These are phyloP conservation scores for Monosporozyma aquatica DNA, from an alignment of 805 yeast species.

Conservation along the genomic window DNA sequence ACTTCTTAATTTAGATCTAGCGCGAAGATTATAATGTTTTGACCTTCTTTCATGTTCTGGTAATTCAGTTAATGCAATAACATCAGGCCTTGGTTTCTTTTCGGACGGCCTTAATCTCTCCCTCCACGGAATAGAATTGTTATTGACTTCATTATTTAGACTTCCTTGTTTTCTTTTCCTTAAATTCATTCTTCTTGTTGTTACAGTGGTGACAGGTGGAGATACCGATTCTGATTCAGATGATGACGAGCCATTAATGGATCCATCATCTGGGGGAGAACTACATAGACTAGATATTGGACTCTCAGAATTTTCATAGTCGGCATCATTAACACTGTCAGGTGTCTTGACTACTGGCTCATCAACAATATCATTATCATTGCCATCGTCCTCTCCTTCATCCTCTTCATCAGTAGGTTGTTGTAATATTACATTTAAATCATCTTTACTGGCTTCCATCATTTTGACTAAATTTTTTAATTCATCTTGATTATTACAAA, in stretches of 20 bases:
- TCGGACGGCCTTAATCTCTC: constrained; percentile 21
- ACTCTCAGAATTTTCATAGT: constrained; percentile 1
- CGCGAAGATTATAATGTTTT: constrained; percentile 26
- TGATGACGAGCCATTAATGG: not conserved
- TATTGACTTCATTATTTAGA: constrained; percentile 1
- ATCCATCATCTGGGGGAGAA: not conserved
- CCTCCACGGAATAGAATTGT: constrained; percentile 1
- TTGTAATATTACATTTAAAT: constrained; percentile 18
- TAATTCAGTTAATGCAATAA: constrained; percentile 12
- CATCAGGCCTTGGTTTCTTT: constrained; percentile 24
- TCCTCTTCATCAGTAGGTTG: constrained; percentile 9
- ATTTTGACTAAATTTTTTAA: constrained; percentile 22
- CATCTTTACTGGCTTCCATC: constrained; percentile 25
- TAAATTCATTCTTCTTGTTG: not conserved
- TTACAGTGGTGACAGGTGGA: not conserved
- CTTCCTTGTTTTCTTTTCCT: constrained; percentile 6
- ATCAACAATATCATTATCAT: constrained; percentile 4
- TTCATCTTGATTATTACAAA: constrained; percentile 23
- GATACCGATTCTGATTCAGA: constrained; percentile 3
- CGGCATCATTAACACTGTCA: constrained; percentile 1
- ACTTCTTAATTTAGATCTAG: constrained; percentile 24
- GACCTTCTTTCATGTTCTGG: constrained; percentile 27
- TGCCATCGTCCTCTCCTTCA: constrained; percentile 5
- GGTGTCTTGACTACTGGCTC: constrained; percentile 2
- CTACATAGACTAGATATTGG: constrained; percentile 1